Evolutionary conservation across 345 rosid species (phyloP).

Genomic region (Excoecaria agallocha): DNA sequence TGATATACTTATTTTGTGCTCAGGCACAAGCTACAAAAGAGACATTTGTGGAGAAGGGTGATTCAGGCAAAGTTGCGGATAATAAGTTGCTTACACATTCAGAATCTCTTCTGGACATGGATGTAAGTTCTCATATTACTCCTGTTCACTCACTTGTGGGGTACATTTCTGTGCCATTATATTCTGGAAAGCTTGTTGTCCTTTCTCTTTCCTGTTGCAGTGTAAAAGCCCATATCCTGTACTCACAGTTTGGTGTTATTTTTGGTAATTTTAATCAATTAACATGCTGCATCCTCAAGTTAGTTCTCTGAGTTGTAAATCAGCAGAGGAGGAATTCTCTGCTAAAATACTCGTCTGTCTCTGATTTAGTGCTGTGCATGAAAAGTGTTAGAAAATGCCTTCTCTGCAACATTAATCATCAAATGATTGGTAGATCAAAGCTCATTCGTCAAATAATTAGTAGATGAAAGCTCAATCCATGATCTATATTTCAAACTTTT

Average conservation of each 20-base stretch:
- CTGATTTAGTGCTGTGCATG: background rate
- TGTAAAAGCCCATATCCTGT: background rate
- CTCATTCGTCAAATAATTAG: conserved; percentile 2
- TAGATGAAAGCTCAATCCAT: background rate
- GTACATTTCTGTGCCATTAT: background rate
- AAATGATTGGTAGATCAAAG: background rate
- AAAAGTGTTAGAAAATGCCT: background rate
- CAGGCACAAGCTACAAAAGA: conserved; percentile 39
- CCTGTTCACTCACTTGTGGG: background rate
- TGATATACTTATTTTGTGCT: conserved; percentile 14
- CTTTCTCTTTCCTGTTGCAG: background rate
- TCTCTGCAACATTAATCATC: background rate
- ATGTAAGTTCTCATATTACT: conserved; percentile 37
- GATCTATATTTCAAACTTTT: background rate
- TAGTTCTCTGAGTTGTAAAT: background rate
- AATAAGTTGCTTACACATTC: conserved; percentile 37
- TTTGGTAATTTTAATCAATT: background rate
- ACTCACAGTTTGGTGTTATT: background rate
- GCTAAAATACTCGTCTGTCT: background rate
- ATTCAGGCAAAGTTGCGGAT: conserved; percentile 23
- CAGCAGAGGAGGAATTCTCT: background rate
- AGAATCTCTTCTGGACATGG: conserved; percentile 27
- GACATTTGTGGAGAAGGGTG: conserved; percentile 17
- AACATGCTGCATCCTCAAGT: background rate
- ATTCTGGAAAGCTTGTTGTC: background rate